A percentile compares a stretch with the other conserved stretches of the same genome.
phyloP scores from a whole-genome alignment of 345 rosid genomes.

The Citrus australasica region DNA sequence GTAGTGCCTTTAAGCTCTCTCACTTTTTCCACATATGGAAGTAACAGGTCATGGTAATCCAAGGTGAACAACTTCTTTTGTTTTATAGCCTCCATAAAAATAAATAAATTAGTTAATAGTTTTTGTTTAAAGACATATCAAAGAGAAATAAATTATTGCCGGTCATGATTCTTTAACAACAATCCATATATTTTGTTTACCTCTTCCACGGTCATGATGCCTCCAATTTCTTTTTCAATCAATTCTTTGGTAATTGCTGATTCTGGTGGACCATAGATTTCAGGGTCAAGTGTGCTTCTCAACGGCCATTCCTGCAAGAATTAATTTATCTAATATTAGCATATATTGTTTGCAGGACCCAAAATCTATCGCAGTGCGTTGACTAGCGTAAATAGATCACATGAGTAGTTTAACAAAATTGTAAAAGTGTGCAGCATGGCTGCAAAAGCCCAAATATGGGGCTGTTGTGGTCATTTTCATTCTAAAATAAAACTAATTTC shows the following conservation, averaged over 20 bases:
- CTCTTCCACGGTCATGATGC: slow-evolving; percentile 48
- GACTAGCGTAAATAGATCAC: no score
- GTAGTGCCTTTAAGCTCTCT: slow-evolving; percentile 45
- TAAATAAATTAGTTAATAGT: not conserved
- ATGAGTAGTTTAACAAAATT: no score
- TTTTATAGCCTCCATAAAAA: slow-evolving; percentile 40
- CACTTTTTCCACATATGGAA: slow-evolving; percentile 66
- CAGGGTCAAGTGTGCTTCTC: slow-evolving; percentile 65
- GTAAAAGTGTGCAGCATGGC: no score
- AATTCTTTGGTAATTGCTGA: slow-evolving; percentile 66
- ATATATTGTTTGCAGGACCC: no score
- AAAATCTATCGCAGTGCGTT: no score
- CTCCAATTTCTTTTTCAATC: slow-evolving; percentile 50
- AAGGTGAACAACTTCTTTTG: slow-evolving; percentile 49
- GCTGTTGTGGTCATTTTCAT: no score
- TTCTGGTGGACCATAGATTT: slow-evolving; percentile 52
- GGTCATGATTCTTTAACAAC: not conserved
- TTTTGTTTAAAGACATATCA: no score
- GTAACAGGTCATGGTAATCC: slow-evolving; percentile 58
- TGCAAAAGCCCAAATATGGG: no score
- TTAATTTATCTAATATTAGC: no score
- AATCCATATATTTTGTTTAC: slow-evolving; percentile 8
- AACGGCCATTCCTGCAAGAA: slow-evolving; percentile 76
- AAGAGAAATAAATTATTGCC: not conserved
- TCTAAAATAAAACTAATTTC: no score